Evolutionary conservation across 2,329 filamentous ascomycete species (phyloP).

Genomic region (Phialocephala sp.): DNA sequence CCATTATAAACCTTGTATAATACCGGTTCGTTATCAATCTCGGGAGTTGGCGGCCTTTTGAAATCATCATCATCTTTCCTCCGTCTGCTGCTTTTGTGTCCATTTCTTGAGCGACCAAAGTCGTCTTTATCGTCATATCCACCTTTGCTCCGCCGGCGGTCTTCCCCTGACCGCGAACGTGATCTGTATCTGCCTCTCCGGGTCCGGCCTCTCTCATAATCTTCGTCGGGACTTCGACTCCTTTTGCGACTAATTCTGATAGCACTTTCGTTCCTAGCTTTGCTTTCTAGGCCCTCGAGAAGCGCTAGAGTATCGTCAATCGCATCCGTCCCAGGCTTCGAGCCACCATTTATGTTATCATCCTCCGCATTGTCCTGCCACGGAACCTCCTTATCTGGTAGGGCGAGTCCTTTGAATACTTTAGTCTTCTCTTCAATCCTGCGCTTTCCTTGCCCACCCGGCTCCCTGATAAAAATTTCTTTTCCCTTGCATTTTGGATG

Average conservation of each 20-base stretch:
- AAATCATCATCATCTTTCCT: slow-evolving; percentile 63
- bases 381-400: slow-evolving; percentile 75
- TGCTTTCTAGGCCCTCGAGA: slow-evolving; percentile 82
- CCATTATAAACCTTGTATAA: slow-evolving; percentile 90
- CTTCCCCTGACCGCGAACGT: slow-evolving; percentile 57
- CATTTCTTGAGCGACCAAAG: slow-evolving; percentile 57
- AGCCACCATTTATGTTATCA: slow-evolving; percentile 42
- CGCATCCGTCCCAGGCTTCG: slow-evolving; percentile 60
- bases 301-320: slow-evolving; percentile 94
- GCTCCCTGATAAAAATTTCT: slow-evolving; percentile 44
- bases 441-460: slow-evolving; percentile 49
- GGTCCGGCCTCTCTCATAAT: slow-evolving; percentile 44
- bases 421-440: slow-evolving; percentile 74
- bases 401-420: slow-evolving; percentile 87
- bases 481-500: slow-evolving; percentile 84
- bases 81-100: slow-evolving; percentile 49
- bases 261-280: slow-evolving; percentile 50
- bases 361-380: slow-evolving; percentile 56
- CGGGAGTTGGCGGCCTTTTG: slow-evolving; percentile 68
- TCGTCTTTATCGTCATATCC: slow-evolving; percentile 64
- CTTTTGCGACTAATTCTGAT: slow-evolving; percentile 53
- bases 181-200: slow-evolving; percentile 53
- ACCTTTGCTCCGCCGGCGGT: slow-evolving; percentile 48
- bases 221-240: slow-evolving; percentile 55
- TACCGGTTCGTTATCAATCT: slow-evolving; percentile 81